Conservation (phyloP, 768 basidiomycete genomes). For the Podaxis sp. region DNA sequence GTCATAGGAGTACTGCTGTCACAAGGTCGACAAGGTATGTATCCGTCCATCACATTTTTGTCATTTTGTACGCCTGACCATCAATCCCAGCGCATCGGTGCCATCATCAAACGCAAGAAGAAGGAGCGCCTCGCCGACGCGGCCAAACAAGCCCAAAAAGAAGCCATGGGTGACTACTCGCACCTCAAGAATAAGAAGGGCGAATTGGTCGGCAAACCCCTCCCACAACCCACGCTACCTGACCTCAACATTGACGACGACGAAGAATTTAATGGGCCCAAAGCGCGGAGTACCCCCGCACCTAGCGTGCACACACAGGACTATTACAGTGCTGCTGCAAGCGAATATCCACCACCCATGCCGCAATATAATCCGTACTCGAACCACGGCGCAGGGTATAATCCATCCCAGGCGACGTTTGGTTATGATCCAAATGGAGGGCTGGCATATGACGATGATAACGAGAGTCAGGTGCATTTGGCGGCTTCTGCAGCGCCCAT, state of each 20-base stretch:
- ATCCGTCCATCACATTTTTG: background rate
- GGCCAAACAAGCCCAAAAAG: constrained; percentile 81
- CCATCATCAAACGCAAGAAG: constrained; percentile 88
- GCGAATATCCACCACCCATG: constrained; percentile 68
- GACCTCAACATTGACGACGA: constrained; percentile 87
- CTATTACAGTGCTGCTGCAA: constrained; percentile 47
- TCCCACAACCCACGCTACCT: constrained; percentile 94
- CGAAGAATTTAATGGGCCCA: constrained; percentile 56
- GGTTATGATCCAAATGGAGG: constrained; percentile 43
- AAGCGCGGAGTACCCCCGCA: constrained; percentile 47
- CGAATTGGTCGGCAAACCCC: constrained; percentile 70
- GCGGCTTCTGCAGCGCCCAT: constrained; percentile 58
- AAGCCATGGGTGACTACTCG: constrained; percentile 87
- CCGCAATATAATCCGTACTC: constrained; percentile 74
- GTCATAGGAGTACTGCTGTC: constrained; percentile 89
- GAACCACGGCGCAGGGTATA: constrained; percentile 55
- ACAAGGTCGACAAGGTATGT: constrained; percentile 94
- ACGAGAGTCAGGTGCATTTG: constrained; percentile 62
- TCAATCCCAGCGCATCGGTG: constrained; percentile 73
- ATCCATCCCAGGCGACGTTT: constrained; percentile 56
- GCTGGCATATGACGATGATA: constrained; percentile 57
- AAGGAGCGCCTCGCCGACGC: constrained; percentile 83
- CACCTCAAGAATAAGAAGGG: constrained; percentile 95
- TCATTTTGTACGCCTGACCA: background rate
- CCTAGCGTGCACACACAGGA: constrained; percentile 54